phyloP scores from a whole-genome alignment of 495 filamentous ascomycete genomes.

The Aspergillus egyptiacus region DNA sequence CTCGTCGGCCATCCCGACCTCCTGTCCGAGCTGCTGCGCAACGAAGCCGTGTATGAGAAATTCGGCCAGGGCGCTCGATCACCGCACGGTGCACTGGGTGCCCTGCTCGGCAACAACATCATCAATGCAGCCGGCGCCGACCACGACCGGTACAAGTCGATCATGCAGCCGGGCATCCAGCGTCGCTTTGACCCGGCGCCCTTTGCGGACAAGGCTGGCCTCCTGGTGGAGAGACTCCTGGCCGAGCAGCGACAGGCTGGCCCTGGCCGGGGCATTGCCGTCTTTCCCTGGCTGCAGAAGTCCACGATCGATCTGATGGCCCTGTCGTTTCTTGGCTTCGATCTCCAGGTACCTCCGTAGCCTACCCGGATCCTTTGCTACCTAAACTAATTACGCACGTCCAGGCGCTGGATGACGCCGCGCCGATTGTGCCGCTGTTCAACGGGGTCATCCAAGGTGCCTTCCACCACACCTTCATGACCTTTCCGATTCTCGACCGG shows the following conservation, averaged over 20 bases:
- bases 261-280: slow-evolving; percentile 2
- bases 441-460: no score
- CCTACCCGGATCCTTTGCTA: not conserved
- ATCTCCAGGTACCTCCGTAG: slow-evolving; percentile 12
- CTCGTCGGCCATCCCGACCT: not conserved
- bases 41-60: not conserved
- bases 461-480: no score
- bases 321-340: slow-evolving; percentile 16
- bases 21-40: slow-evolving; percentile 1
- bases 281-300: slow-evolving; percentile 10
- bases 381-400: not conserved
- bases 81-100: slow-evolving; percentile 26
- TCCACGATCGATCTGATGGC: slow-evolving; percentile 15
- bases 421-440: slow-evolving; percentile 17
- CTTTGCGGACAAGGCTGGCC: not conserved
- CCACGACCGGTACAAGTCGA: slow-evolving; percentile 17
- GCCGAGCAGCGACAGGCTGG: slow-evolving; percentile 3
- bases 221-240: not conserved
- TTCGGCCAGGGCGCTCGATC: slow-evolving; percentile 35
- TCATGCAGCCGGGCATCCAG: slow-evolving; percentile 22
- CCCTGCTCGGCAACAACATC: slow-evolving; percentile 23
- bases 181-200: not conserved
- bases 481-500: no score
- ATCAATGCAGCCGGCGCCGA: slow-evolving; percentile 14
- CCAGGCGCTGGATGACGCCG: slow-evolving; percentile 2